Evolutionary conservation across 208 protist species (phyloP).

Genomic region (Porcisia hertigi): DNA sequence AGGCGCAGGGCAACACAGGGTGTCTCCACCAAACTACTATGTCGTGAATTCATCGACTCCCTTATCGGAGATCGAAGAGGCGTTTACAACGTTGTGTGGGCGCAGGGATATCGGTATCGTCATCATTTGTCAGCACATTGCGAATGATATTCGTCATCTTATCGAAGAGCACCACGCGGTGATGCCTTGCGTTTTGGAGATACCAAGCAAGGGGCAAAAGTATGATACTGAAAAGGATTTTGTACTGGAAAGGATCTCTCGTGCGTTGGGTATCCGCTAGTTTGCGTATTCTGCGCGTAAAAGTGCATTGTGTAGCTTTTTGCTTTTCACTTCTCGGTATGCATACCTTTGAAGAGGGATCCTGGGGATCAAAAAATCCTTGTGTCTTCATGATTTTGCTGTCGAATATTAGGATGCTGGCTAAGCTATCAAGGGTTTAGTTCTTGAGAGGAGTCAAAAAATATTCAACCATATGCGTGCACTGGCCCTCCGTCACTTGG

Average conservation of each 20-base stretch:
- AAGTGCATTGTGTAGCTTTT: neutral
- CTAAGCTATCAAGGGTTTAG: neutral
- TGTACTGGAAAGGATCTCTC: conserved; percentile 91
- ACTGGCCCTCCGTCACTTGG: neutral
- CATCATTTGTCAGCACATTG: conserved; percentile 96
- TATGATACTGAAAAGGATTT: conserved; percentile 97
- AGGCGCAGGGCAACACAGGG: conserved; percentile 22
- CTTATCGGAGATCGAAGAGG: conserved; percentile 90
- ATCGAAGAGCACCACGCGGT: conserved; percentile 90
- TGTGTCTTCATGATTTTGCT: conserved; percentile 17
- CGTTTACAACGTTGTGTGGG: conserved; percentile 89
- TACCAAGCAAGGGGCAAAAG: conserved; percentile 95
- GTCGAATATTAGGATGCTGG: conserved; percentile 17
- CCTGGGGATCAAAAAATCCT: neutral
- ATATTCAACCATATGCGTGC: neutral
- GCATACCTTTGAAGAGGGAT: neutral
- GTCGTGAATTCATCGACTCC: conserved; percentile 91
- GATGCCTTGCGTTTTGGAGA: conserved; percentile 96
- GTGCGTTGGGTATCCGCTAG: conserved; percentile 65
- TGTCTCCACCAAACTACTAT: conserved; percentile 85
- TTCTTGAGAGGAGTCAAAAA: neutral
- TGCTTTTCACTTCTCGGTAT: conserved; percentile 9
- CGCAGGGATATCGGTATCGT: conserved; percentile 94
- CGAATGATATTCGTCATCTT: conserved; percentile 94
- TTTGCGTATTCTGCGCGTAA: neutral